Evolutionary conservation across 2,329 filamentous ascomycete species (phyloP), one percentile per base, ranked within the genome.

Genomic region (Aspergillus udagawae): DNA sequence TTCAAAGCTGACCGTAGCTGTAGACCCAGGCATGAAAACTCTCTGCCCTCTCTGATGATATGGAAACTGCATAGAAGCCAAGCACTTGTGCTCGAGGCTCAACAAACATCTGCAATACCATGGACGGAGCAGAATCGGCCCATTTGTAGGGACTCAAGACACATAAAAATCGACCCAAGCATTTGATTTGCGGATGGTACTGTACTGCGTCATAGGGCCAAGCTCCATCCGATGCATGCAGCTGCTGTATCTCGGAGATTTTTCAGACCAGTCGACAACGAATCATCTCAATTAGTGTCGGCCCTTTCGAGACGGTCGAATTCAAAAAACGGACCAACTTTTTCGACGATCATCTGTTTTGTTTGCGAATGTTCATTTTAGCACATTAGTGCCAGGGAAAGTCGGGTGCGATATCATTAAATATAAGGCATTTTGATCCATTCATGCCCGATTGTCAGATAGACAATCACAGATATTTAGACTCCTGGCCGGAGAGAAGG

Each of bases 401-500:
- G 44, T 47, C 23, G 44, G 9, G 10, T 47, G 44, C 44, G 23
- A 47, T 6, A 20, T 47, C 12, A 47, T 47, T 47, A 47, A 47
- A 47, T 8, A 25, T 27, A 7, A 27, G 23, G 21, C 12, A 10
- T 23, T 23, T 21, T 44, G 7, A 21, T 44, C 17, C 23, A 23
- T 7, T 47, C 44, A 47, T 47, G 20, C 9, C 42, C 44, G 21
- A 25, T 47, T 23, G 21, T 38, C 14, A 23, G 44, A 14, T 17
- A 23, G 23, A 17, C 12, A 23, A 25, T 47, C 44, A 47, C 21
- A 27, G 44, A 47, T 14, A 14, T 60, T 64, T 68, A 61, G 72
- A 69, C 55, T 75, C 74, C 72, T 88, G 85, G 62, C 84, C 84
- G 49, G 81, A 87, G 61, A 99, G 84, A 41, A 99, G 85, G 47